Percentiles rank a stretch among this genome's conserved stretches.
These are phyloP conservation scores for Macrophomina phaseolina DNA, from an alignment of 2,329 filamentous ascomycete genomes.

Conservation along the genomic window DNA sequence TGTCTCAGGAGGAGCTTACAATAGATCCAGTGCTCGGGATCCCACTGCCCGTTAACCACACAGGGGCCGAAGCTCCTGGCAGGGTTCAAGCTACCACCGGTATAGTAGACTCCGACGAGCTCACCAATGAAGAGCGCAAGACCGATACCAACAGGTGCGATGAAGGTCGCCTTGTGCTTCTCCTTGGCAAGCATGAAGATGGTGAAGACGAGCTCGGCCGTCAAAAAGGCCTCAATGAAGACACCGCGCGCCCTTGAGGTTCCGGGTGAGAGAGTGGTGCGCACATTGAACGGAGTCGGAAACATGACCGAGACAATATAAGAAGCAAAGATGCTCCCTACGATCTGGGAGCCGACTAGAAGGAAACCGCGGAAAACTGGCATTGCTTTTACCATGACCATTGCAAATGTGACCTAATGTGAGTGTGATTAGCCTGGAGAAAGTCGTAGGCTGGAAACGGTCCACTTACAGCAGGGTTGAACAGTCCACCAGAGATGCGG, in stretches of 20 bases:
- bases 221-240: slow-evolving; percentile 50
- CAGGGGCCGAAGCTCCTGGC: slow-evolving; percentile 49
- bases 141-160: slow-evolving; percentile 75
- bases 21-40: slow-evolving; percentile 51
- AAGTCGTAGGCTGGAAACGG: too few relatives aligned
- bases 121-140: slow-evolving; percentile 70
- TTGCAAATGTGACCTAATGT: slow-evolving; percentile 43
- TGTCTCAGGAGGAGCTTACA: slow-evolving; percentile 32
- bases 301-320: slow-evolving; percentile 44
- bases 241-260: slow-evolving; percentile 42
- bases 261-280: slow-evolving; percentile 41
- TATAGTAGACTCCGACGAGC: slow-evolving; percentile 55
- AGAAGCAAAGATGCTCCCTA: slow-evolving; percentile 44
- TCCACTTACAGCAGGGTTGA: slow-evolving; percentile 47
- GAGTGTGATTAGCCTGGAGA: background rate
- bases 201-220: slow-evolving; percentile 47
- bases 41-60: slow-evolving; percentile 45
- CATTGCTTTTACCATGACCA: slow-evolving; percentile 42
- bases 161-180: slow-evolving; percentile 74
- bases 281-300: slow-evolving; percentile 42
- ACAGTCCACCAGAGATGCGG: slow-evolving; percentile 45
- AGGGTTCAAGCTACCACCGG: slow-evolving; percentile 51
- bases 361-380: slow-evolving; percentile 35
- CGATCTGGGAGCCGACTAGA: slow-evolving; percentile 44
- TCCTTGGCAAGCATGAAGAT: slow-evolving; percentile 70